These are phyloP conservation scores for Trypanosoma vivax DNA, from an alignment of 208 protist genomes.

Conservation along the genomic window DNA sequence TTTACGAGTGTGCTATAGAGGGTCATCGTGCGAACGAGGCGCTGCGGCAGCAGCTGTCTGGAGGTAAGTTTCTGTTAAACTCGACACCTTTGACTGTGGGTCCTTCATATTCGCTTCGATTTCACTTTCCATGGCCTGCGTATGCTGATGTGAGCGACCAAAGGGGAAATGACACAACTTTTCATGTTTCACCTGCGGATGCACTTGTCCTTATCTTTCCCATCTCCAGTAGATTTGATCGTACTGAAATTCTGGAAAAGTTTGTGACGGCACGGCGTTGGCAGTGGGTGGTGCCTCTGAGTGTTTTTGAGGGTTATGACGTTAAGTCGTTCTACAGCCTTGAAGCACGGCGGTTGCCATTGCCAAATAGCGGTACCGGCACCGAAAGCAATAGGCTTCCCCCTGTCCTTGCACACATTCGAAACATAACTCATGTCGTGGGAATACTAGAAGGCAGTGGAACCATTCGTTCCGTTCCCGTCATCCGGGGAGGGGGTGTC, in stretches of 20 bases:
- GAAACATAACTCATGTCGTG: no score
- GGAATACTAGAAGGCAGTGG: no score
- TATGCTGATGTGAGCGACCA: not conserved
- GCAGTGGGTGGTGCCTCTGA: constrained; percentile 4
- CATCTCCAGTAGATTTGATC: not conserved
- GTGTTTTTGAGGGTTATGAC: not conserved
- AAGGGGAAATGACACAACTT: not conserved
- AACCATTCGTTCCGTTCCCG: no score
- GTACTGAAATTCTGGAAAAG: not conserved
- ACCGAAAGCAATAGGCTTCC: not conserved
- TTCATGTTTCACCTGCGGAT: constrained; percentile 12
- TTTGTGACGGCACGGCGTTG: constrained; percentile 2
- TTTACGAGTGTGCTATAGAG: constrained; percentile 12
- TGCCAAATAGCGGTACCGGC: not conserved
- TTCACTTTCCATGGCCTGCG: constrained; percentile 4
- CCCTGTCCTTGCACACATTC: constrained; percentile 7
- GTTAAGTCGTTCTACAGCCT: not conserved
- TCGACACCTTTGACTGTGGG: not conserved
- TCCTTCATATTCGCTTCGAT: constrained; percentile 13
- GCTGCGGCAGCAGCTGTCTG: no score
- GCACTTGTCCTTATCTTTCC: constrained; percentile 12
- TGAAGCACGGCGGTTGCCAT: constrained; percentile 2
- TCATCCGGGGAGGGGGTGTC: not conserved
- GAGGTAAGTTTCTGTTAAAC: no score
- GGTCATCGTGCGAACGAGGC: not conserved